Evolutionary conservation across 768 basidiomycete species (phyloP).

Genomic region (Suillus occidentalis): DNA sequence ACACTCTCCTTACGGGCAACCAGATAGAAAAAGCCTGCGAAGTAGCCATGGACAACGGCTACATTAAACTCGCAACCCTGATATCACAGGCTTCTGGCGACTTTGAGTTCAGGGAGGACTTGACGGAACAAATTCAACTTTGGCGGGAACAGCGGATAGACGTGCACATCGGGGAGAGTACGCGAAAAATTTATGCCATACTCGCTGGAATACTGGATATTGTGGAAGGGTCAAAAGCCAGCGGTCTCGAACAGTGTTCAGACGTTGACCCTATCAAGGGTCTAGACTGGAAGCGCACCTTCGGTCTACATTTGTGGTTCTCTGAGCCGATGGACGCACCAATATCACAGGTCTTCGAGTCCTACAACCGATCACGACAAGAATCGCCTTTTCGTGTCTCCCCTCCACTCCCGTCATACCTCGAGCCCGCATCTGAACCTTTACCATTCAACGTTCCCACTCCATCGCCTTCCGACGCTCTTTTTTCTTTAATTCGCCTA

Average conservation of each 20-base stretch:
- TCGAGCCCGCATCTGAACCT: slow-evolving; percentile 31
- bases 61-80: slow-evolving; percentile 84
- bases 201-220: slow-evolving; percentile 74
- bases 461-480: slow-evolving; percentile 60
- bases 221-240: slow-evolving; percentile 53
- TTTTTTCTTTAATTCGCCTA: slow-evolving; percentile 81
- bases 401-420: slow-evolving; percentile 60
- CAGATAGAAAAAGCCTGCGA: slow-evolving; percentile 84
- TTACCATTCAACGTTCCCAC: slow-evolving; percentile 44
- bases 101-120: slow-evolving; percentile 66
- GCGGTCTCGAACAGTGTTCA: slow-evolving; percentile 49
- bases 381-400: slow-evolving; percentile 43
- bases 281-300: slow-evolving; percentile 92
- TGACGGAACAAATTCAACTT: slow-evolving; percentile 71
- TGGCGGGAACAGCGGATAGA: slow-evolving; percentile 83
- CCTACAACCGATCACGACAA: slow-evolving; percentile 51
- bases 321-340: slow-evolving; percentile 68
- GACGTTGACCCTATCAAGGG: slow-evolving; percentile 67
- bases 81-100: slow-evolving; percentile 87
- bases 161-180: slow-evolving; percentile 60
- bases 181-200: slow-evolving; percentile 81
- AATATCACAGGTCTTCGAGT: slow-evolving; percentile 64
- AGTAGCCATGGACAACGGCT: slow-evolving; percentile 69
- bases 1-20: slow-evolving; percentile 82
- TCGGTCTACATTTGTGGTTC: slow-evolving; percentile 92